These are phyloP conservation scores for Euphorbia celastroides DNA, from an alignment of 441 rosid genomes.

Conservation along the genomic window DNA sequence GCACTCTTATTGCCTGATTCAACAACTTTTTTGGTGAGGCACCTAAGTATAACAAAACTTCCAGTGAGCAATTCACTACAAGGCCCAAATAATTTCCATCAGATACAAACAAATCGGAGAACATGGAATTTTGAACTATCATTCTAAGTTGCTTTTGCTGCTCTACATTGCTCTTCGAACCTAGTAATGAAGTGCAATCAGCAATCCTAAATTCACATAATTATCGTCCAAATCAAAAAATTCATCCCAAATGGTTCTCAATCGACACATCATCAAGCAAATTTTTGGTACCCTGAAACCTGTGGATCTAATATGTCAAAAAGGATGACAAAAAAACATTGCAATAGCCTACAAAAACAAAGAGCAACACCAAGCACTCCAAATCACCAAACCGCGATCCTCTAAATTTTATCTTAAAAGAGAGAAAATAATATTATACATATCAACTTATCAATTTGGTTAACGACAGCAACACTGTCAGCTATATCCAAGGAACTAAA, in stretches of 20 bases:
- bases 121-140: neutral
- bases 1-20: neutral
- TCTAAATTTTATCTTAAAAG: neutral
- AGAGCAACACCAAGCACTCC: neutral
- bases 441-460: neutral
- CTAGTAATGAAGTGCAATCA: too few species aligned
- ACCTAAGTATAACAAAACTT: neutral
- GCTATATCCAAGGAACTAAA: neutral
- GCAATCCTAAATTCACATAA: neutral
- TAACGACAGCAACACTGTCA: neutral
- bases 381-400: neutral
- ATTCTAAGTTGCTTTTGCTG: neutral
- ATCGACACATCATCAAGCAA: neutral
- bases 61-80: neutral
- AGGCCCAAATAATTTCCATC: neutral
- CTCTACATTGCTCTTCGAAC: neutral
- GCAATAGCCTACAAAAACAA: neutral
- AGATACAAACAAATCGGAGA: neutral
- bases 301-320: neutral
- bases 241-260: neutral
- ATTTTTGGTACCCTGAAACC: neutral
- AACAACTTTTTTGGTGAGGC: neutral
- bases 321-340: neutral
- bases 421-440: neutral
- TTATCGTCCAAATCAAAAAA: neutral